Base-by-base conservation (phyloP, 2,329 filamentous ascomycete species). In the Trichophyton benhamiae region DNA sequence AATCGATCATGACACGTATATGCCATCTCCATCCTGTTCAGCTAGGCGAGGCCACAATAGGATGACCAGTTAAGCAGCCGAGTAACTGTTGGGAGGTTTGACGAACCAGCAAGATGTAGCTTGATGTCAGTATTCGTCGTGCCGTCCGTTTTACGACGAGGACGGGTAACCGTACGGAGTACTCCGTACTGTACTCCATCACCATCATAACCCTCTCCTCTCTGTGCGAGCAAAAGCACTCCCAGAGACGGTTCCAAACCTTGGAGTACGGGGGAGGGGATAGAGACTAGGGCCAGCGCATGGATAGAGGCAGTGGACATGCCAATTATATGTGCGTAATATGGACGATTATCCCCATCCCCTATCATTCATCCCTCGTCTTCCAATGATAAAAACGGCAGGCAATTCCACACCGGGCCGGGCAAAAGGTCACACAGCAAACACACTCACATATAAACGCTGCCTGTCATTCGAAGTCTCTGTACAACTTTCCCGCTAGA, bases 381-480 rank as follows among this genome's bases (percentile, higher is more conserved):
- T 38, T 38, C 33, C 33, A 38, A 13, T 6, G 22, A 30, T 27
- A 30, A n/a, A 27, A n/a, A n/a, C 9, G 33, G 33, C 30, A 17
- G 15, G 22, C 9, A 30, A 53, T 53, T 30, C 22, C 49, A 53
- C 49, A 25, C 22, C 5, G 22, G 49, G 8, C 49, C 49, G 49
- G 20, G 49, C 25, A 11, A 53, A 53, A 53, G 49, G 49, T 53
- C 49, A n/a, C 49, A 53, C 49, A 53, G 30, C 49, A 30, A 30
- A 53, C 49, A 53, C 27, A 53, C 49, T 53, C 49, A 53, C 49
- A 53, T 53, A 53, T 53, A 53, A 53, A 53, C 49, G 49, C 49
- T 53, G 49, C 49, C 49, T 53, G 49, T 53, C 49, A 53, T 53
- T 25, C 33, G 22, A 53, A 13, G 49, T 53, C 49, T 53, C 49